phyloP scores from a whole-genome alignment of 306 rosid genomes.

The Dryas alaskensis region DNA sequence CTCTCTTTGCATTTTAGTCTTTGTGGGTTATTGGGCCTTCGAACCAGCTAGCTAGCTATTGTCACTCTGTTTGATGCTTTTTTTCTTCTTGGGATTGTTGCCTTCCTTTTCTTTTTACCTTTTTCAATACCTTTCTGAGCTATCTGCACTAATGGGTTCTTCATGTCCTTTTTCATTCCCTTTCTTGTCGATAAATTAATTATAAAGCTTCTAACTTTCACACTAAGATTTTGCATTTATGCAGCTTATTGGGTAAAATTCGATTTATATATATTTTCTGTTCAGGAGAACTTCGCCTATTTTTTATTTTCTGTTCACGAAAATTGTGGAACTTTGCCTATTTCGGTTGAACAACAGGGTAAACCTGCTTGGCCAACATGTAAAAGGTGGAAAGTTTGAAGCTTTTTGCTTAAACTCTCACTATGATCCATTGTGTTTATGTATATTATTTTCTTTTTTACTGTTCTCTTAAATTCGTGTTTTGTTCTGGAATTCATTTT shows the following conservation, averaged over 20 bases:
- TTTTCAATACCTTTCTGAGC: background rate
- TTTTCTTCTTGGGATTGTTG: slow-evolving; percentile 7
- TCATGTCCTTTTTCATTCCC: no score
- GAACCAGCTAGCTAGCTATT: background rate
- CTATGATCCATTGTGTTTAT: background rate
- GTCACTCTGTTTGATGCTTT: background rate
- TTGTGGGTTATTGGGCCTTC: background rate
- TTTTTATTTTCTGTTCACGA: no score
- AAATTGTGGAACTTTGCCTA: background rate
- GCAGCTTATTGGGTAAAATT: background rate
- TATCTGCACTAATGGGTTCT: background rate
- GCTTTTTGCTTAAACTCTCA: background rate
- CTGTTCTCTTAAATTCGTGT: background rate
- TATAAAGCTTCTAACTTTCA: background rate
- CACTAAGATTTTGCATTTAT: background rate
- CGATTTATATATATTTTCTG: no score
- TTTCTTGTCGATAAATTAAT: background rate
- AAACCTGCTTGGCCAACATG: background rate
- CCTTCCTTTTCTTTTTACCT: background rate
- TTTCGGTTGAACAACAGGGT: slow-evolving; percentile 11
- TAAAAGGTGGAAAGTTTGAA: background rate
- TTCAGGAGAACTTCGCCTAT: background rate
- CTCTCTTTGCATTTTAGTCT: background rate
- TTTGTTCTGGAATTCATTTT: background rate
- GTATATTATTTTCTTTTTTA: background rate